Base-by-base conservation (phyloP, 345 rosid genomes). In the Viola odorata region DNA sequence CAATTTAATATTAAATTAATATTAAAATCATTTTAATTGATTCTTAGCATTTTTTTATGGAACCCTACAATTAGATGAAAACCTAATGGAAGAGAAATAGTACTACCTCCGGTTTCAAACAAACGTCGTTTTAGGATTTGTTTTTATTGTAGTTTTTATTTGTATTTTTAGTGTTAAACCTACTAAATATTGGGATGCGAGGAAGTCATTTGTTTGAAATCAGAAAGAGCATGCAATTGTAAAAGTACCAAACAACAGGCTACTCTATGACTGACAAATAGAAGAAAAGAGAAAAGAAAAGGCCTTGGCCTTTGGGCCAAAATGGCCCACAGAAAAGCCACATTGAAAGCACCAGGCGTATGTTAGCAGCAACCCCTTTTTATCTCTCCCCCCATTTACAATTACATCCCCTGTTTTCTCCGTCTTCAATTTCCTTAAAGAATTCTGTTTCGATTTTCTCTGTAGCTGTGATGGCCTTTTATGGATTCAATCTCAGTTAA, bases 291-390 rank as follows among this genome's bases (percentile, higher is more conserved):
- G 2, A 14, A 5, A 40, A 53, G 15, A n/a, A 5, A 13, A 11
- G 60, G 47, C 47, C 61, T 36, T n/a, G 53, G 9, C 12, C 9
- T 23, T 62, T 55, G 47, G 60, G 60, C 45, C 38, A 11, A 23
- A 23, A 3, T 6, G 12, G 55, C 13, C 55, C 49, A 41, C 37
- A 47, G 39, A 1, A 57, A 41, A 42, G 44, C 11, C 49, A 41
- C 6, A 37, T 44, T 17, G 37, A 52, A 16, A 7, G 50, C 50
- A 47, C 39, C 3, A 8, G 67, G 68, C 68, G 68, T 15, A 69
- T 16, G 41, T 57, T 63, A 62, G 63, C 63, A 36, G 3, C 42
- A 55, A 13, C 47, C 50, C 3, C 8, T 36, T 10, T 38, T 42
- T 17, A 23, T 6, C 37, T 14, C n/a, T 11, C 14, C 7, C 13